Conservation (phyloP, 163 green algal species). For the Prototheca cutis region DNA sequence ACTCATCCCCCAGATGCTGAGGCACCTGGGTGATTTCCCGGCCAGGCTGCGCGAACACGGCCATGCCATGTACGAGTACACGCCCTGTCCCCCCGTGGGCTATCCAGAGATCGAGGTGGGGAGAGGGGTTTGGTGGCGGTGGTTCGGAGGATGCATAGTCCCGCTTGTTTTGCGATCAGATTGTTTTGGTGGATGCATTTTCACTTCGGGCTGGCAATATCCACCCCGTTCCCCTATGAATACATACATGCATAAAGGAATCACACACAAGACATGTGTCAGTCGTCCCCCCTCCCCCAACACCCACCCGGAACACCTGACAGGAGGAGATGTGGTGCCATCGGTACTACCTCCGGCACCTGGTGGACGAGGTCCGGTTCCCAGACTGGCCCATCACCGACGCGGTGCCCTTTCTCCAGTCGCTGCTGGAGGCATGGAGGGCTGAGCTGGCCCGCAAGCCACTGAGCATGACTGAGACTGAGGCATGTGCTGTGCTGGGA, state of each 20-base stretch:
- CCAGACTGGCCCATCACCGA: slow-evolving; percentile 70
- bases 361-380: slow-evolving; percentile 70
- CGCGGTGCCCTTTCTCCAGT: slow-evolving; percentile 77
- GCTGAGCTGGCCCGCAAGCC: slow-evolving; percentile 69
- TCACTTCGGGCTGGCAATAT: no score
- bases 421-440: slow-evolving; percentile 68
- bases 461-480: slow-evolving; percentile 59
- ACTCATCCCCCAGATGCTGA: slow-evolving; percentile 67
- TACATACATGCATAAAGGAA: no score
- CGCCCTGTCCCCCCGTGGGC: slow-evolving; percentile 68
- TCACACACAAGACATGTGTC: no score
- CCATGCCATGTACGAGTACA: slow-evolving; percentile 70
- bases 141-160: no score
- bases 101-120: slow-evolving; percentile 72
- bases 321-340: slow-evolving; percentile 64
- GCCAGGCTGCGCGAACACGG: slow-evolving; percentile 48
- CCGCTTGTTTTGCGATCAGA: no score
- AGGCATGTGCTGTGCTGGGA: slow-evolving; percentile 65
- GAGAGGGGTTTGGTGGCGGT: background rate
- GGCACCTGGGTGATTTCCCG: slow-evolving; percentile 77
- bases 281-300: no score
- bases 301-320: no score
- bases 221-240: no score
- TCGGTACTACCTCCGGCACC: slow-evolving; percentile 81
- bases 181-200: no score